Evolutionary conservation across 2,329 filamentous ascomycete species (phyloP).

Genomic region (Aureobasidium sp.): DNA sequence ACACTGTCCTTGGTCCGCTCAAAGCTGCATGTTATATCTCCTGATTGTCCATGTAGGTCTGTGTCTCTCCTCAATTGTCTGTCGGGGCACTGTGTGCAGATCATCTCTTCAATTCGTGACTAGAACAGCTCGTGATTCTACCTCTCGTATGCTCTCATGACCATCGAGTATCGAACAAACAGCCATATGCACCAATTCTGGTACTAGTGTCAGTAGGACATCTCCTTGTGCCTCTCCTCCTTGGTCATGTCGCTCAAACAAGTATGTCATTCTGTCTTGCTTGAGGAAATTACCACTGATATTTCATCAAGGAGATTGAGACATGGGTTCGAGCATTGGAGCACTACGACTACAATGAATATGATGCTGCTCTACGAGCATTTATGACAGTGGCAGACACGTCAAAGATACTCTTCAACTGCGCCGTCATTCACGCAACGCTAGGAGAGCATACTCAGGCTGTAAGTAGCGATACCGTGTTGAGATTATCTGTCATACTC

Average conservation of each 20-base stretch:
- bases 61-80: slow-evolving; percentile 3
- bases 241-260: slow-evolving; percentile 44
- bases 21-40: slow-evolving; percentile 8
- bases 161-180: background rate
- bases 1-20: slow-evolving; percentile 3
- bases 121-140: background rate
- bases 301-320: slow-evolving; percentile 74
- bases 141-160: background rate
- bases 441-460: slow-evolving; percentile 93
- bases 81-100: background rate
- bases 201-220: background rate
- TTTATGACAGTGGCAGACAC: slow-evolving; percentile 89
- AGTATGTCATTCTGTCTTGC: slow-evolving; percentile 22
- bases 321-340: slow-evolving; percentile 90
- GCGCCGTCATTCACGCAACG: slow-evolving; percentile 94
- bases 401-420: slow-evolving; percentile 97
- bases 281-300: slow-evolving; percentile 1
- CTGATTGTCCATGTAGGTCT: slow-evolving; percentile 8
- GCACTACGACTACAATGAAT: slow-evolving; percentile 95
- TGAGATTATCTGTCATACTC: background rate
- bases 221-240: background rate
- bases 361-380: slow-evolving; percentile 75
- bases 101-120: background rate
- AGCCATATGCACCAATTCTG: background rate
- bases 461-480: slow-evolving; percentile 49